Evolutionary conservation across 2,329 filamentous ascomycete genomes (phyloP), one percentile per base, ranked within the genome.

Genomic region (Penicillium sp.): DNA sequence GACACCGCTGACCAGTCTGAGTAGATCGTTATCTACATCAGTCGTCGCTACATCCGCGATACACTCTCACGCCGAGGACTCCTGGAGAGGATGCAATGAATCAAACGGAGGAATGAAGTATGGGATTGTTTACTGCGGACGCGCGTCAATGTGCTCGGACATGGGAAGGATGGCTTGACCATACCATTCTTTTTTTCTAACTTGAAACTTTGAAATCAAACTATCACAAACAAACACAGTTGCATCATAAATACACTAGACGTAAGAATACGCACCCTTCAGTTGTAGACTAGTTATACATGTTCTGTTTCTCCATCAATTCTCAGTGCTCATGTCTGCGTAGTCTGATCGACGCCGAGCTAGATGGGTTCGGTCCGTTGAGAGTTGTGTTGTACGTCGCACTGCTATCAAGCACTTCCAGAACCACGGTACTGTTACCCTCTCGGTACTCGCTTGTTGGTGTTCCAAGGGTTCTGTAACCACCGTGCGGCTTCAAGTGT

Each of bases 371-470:
- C 15, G 49, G 49, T 9, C 49, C 49, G 6, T 51, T 51, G 38
- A 51, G 38, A 9, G 49, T 51, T 2, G 49, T 51, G 49, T 51
- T 51, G 6, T 51, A 51, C 4, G 38, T 51, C 6, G 49, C 21
- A 44, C 31, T n/a, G 15, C 38, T 31, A 43, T 34, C 49, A 16
- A 51, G 49, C 8, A 51, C 36, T 31, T 43, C 7, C 15, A 33
- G 3, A 13, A 51, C 16, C 21, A 51, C 16, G 1, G 49, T 51
- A 11, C 38, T 33, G 16, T 51, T 51, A 2, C 49, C 49, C 29
- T 51, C 49, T 9, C 49, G 49, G 7, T 51, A 51, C 29, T 51
- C 49, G 9, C 49, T 51, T 10, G 49, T 51, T 4, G 38, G 49
- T 2, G 49, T 23, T 19, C 49, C 49, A 21, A 15, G 27, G 0